These are phyloP conservation scores for Pseudomonodictys pantanalensis DNA, from an alignment of 495 filamentous ascomycete genomes.

Conservation along the genomic window DNA sequence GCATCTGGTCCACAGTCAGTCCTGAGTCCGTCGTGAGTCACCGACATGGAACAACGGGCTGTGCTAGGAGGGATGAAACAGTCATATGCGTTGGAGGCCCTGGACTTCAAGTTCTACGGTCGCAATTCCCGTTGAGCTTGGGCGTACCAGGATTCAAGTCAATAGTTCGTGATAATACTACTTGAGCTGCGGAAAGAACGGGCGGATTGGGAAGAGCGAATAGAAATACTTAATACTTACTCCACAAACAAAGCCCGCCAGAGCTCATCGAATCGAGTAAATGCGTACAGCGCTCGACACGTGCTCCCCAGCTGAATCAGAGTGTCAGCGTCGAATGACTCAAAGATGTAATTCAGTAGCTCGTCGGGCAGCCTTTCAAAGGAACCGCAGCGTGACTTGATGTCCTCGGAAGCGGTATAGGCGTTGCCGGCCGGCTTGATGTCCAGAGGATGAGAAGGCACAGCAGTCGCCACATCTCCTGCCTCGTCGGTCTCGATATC, in stretches of 20 bases:
- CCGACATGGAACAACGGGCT: not conserved
- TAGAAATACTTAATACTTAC: slow-evolving; percentile 56
- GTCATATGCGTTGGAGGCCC: not conserved
- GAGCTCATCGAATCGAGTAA: slow-evolving; percentile 78
- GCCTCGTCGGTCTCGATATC: slow-evolving; percentile 6
- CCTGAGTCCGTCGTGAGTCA: not conserved
- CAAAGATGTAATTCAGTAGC: slow-evolving; percentile 70
- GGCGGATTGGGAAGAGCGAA: not conserved
- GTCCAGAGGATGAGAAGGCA: slow-evolving; percentile 73
- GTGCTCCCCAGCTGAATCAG: slow-evolving; percentile 71
- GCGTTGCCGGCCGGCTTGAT: slow-evolving; percentile 89
- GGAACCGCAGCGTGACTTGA: slow-evolving; percentile 61
- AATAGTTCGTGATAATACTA: too few relatives aligned
- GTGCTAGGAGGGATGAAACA: not conserved
- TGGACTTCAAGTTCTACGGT: too few relatives aligned
- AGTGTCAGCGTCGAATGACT: slow-evolving; percentile 63
- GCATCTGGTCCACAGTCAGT: slow-evolving; percentile 31
- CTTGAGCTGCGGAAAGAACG: not conserved
- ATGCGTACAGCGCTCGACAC: slow-evolving; percentile 87
- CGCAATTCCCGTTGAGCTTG: too few relatives aligned
- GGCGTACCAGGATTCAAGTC: too few relatives aligned
- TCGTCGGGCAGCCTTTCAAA: slow-evolving; percentile 76
- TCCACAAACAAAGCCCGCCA: slow-evolving; percentile 84
- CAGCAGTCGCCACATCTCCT: slow-evolving; percentile 37
- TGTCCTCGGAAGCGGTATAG: slow-evolving; percentile 61